Conservation (phyloP, 305 asterid genomes). For the Fraxinus sp. region DNA sequence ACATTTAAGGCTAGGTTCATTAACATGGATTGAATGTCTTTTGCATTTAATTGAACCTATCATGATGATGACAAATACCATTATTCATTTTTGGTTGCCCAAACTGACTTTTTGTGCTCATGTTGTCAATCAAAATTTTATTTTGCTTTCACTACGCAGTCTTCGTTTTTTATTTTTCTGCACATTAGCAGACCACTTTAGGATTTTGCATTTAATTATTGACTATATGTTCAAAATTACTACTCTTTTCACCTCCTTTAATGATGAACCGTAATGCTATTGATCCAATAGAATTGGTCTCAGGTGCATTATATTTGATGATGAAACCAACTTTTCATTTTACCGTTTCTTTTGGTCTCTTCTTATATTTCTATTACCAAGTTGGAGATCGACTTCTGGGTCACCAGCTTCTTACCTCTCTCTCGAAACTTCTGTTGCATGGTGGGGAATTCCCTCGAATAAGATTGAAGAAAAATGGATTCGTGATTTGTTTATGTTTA, state of each 20-base stretch:
- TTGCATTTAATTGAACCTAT: not conserved
- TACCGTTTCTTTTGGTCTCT: not conserved
- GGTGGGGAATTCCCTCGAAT: not conserved
- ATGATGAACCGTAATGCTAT: not conserved
- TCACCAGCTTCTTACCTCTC: not conserved
- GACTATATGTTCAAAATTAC: not conserved
- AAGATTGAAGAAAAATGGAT: not conserved
- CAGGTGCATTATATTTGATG: not conserved
- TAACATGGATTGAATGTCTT: not conserved
- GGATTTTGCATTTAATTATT: not conserved
- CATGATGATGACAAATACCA: not conserved
- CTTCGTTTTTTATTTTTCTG: not conserved
- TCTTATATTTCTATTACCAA: not conserved
- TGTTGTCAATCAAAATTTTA: not conserved
- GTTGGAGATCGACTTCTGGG: not conserved
- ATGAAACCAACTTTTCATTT: not conserved
- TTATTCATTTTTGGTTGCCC: not conserved
- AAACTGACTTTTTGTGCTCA: not conserved
- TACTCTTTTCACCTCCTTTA: not conserved
- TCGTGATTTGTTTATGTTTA: not conserved
- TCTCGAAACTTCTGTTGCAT: not conserved
- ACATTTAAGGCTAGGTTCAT: not conserved
- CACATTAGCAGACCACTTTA: not conserved
- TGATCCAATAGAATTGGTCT: not conserved
- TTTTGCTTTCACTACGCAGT: not conserved